Conservation (phyloP, 2,329 filamentous ascomycete genomes). For the Phialocephala sp. region DNA sequence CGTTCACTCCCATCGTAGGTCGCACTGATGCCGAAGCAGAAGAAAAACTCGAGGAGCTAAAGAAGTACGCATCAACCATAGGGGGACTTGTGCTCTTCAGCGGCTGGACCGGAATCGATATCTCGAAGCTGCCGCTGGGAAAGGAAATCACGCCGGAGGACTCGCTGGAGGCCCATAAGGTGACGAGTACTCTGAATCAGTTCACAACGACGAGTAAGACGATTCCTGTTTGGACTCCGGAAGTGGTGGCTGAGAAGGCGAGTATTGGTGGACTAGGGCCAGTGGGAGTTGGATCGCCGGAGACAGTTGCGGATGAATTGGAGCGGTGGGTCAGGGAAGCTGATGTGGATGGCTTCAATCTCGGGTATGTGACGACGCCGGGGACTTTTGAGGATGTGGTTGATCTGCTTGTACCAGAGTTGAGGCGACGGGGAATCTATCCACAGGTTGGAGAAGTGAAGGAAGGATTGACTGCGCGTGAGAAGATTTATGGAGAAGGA, state of each 20-base stretch:
- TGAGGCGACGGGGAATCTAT: slow-evolving; percentile 61
- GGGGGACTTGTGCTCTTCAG: slow-evolving; percentile 73
- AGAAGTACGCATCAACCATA: slow-evolving; percentile 65
- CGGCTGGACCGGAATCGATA: slow-evolving; percentile 73
- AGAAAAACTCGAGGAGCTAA: slow-evolving; percentile 65
- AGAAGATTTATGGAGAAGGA: slow-evolving; percentile 67
- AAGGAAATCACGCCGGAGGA: slow-evolving; percentile 61
- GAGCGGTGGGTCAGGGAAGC: slow-evolving; percentile 71
- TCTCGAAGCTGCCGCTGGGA: slow-evolving; percentile 62
- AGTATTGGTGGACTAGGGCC: slow-evolving; percentile 70
- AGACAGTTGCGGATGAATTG: slow-evolving; percentile 66
- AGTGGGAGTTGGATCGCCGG: slow-evolving; percentile 51
- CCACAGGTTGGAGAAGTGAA: slow-evolving; percentile 42
- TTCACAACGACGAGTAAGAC: slow-evolving; percentile 56
- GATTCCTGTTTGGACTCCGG: slow-evolving; percentile 67
- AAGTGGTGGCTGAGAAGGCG: slow-evolving; percentile 70
- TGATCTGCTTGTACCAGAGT: slow-evolving; percentile 67
- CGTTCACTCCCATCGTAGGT: slow-evolving; percentile 69
- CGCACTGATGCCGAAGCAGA: slow-evolving; percentile 69
- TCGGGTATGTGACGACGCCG: slow-evolving; percentile 70
- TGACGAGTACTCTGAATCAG: slow-evolving; percentile 54
- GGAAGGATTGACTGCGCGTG: slow-evolving; percentile 56
- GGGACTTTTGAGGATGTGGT: slow-evolving; percentile 71
- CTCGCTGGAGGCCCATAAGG: slow-evolving; percentile 57
- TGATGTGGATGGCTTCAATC: slow-evolving; percentile 77